Evolutionary conservation across 306 rosid species (phyloP).

Genomic region (Cicer judaicum): DNA sequence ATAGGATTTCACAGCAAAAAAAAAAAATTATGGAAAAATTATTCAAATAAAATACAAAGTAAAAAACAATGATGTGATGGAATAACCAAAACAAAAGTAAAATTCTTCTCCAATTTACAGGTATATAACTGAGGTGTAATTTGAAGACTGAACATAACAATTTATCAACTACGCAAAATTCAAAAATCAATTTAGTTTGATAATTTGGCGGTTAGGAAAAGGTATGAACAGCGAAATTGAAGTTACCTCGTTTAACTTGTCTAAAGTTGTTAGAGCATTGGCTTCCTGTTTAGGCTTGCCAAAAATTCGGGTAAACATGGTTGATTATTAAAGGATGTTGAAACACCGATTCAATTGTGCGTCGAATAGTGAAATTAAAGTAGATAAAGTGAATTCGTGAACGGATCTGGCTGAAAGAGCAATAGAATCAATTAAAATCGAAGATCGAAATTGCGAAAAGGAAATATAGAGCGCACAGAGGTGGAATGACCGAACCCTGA

Average conservation of each 20-base stretch:
- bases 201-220: not conserved
- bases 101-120: not conserved
- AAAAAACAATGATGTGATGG: not conserved
- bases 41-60: not conserved
- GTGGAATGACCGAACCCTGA: constrained; percentile 28
- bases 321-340: constrained; percentile 47
- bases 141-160: constrained; percentile 6
- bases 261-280: constrained; percentile 71
- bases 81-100: not conserved
- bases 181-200: not conserved
- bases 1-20: not conserved
- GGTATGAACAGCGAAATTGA: not conserved
- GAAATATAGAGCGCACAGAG: not conserved
- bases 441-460: constrained; percentile 1
- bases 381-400: constrained; percentile 23
- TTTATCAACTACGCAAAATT: constrained; percentile 1
- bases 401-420: constrained; percentile 22
- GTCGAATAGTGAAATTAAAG: constrained; percentile 30
- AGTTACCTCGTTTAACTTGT: constrained; percentile 85
- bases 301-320: constrained; percentile 78
- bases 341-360: constrained; percentile 48
- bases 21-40: too few species aligned
- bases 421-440: constrained; percentile 8
- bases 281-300: constrained; percentile 86
- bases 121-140: not conserved